Conservation (phyloP, 768 basidiomycete genomes). For the Termitomyces sp. region DNA sequence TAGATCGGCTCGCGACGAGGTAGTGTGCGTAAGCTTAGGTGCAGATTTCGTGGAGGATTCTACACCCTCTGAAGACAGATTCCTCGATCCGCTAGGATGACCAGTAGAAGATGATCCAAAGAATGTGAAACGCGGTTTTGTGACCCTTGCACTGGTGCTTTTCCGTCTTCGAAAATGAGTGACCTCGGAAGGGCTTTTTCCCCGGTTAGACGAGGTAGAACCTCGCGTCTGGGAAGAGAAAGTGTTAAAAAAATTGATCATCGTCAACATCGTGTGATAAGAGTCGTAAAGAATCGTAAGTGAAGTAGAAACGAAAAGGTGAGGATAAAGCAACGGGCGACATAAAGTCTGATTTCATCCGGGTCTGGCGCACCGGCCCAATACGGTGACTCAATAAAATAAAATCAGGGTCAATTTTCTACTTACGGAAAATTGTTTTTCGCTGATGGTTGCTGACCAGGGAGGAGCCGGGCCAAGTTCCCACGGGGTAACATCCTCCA, state of each 20-base stretch:
- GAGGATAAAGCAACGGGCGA: conserved; percentile 1
- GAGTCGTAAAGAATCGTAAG: conserved; percentile 3
- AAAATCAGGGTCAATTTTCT: conserved; percentile 4
- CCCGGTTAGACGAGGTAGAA: conserved; percentile 20
- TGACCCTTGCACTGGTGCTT: conserved; percentile 24
- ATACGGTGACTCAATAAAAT: conserved; percentile 8
- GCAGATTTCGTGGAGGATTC: conserved; percentile 6
- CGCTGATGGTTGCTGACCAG: conserved; percentile 2
- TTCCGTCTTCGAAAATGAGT: conserved; percentile 26
- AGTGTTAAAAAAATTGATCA: conserved; percentile 6
- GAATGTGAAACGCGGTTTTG: conserved; percentile 15
- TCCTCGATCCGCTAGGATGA: background rate
- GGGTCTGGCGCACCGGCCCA: conserved; percentile 7
- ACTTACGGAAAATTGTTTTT: conserved; percentile 18
- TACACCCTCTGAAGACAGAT: background rate
- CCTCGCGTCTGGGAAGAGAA: conserved; percentile 19
- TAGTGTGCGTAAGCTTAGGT: conserved; percentile 7
- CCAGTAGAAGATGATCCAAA: conserved; percentile 10
- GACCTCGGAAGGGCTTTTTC: conserved; percentile 19
- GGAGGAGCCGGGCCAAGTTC: conserved; percentile 21
- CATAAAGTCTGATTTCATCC: conserved; percentile 2
- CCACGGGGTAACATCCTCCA: conserved; percentile 27
- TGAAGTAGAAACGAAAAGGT: background rate
- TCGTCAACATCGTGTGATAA: conserved; percentile 11
- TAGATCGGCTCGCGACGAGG: conserved; percentile 5